Conservation (phyloP, 2,329 filamentous ascomycete genomes). For the Beauveria caledonica region DNA sequence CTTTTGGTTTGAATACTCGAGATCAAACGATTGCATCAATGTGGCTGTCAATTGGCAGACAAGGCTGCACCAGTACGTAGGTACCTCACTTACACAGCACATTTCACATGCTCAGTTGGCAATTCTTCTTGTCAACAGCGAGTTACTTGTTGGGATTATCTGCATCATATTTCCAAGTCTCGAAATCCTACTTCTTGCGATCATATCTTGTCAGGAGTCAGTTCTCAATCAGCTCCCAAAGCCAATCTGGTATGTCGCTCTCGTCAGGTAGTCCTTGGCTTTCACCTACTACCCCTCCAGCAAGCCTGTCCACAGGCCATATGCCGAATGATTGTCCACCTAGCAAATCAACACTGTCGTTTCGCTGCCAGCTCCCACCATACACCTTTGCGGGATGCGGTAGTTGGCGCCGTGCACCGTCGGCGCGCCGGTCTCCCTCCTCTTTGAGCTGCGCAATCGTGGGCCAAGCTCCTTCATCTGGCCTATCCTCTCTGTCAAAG, state of each 20-base stretch:
- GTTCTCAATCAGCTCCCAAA: background rate
- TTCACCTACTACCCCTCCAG: background rate
- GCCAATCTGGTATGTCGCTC: background rate
- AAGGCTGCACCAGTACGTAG: background rate
- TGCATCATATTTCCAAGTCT: background rate
- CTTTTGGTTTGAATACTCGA: too few species aligned
- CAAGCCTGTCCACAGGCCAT: background rate
- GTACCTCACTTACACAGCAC: constrained; percentile 1
- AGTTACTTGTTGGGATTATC: background rate
- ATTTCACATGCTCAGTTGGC: background rate
- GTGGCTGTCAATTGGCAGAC: background rate
- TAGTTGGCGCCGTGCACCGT: background rate
- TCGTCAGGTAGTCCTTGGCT: background rate
- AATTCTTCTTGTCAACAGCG: background rate
- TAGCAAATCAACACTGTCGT: background rate
- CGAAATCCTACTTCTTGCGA: too few species aligned
- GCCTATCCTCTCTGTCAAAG: background rate
- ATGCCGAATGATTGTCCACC: background rate
- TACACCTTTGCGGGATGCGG: background rate
- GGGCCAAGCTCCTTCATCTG: background rate
- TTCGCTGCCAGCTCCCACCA: background rate
- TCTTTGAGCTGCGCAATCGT: constrained; percentile 5
- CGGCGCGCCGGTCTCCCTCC: constrained; percentile 5
- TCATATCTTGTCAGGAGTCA: background rate
- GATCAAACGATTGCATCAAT: background rate